phyloP scores from a whole-genome alignment of 805 yeast genomes.

The Pichia eremophila region DNA sequence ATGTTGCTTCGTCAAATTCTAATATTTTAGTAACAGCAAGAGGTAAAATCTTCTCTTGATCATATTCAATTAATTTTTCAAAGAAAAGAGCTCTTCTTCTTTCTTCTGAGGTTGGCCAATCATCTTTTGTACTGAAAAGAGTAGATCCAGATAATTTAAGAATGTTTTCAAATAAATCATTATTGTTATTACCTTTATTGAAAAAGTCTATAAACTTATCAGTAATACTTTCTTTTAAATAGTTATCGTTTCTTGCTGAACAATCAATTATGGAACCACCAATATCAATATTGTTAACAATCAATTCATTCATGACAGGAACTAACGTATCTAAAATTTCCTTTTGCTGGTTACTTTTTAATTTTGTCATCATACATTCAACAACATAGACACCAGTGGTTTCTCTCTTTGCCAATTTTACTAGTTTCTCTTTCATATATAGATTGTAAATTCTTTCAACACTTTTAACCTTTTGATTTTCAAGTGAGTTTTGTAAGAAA shows the following conservation, averaged over 20 bases:
- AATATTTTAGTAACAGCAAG: constrained; percentile 53
- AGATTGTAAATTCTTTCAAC: constrained; percentile 59
- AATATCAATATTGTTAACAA: constrained; percentile 62
- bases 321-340: constrained; percentile 53
- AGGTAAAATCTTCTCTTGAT: constrained; percentile 41
- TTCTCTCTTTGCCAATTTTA: constrained; percentile 68
- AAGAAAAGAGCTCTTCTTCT: constrained; percentile 69
- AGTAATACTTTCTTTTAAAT: constrained; percentile 51
- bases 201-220: constrained; percentile 37
- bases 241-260: constrained; percentile 47
- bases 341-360: constrained; percentile 55
- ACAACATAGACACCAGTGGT: constrained; percentile 79
- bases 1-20: constrained; percentile 47
- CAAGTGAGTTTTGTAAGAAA: constrained; percentile 67
- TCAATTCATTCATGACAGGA: constrained; percentile 53
- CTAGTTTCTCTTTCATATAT: constrained; percentile 67
- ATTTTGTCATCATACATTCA: constrained; percentile 55
- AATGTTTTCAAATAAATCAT: constrained; percentile 57
- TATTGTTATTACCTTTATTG: constrained; percentile 25
- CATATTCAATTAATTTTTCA: constrained; percentile 65
- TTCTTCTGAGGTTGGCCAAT: constrained; percentile 90
- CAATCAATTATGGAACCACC: constrained; percentile 61
- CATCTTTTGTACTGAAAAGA: constrained; percentile 71
- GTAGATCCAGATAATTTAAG: constrained; percentile 61
- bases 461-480: constrained; percentile 55